A percentile compares a stretch with the other conserved stretches of the same genome.
phyloP scores from a whole-genome alignment of 2,329 filamentous ascomycete genomes.

The Phialocephala sp. region DNA sequence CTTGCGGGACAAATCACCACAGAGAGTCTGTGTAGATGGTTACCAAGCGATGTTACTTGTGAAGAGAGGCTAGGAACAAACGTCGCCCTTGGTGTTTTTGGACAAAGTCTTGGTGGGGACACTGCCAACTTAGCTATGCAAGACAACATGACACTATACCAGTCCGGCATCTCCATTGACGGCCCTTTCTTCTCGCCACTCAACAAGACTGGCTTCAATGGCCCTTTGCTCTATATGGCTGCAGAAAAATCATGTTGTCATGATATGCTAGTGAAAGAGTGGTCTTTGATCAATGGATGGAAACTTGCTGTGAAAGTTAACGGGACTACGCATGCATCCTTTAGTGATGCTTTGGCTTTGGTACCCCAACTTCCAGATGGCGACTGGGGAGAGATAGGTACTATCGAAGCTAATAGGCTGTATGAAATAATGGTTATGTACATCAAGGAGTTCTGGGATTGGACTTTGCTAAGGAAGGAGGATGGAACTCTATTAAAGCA shows the following conservation, averaged over 20 bases:
- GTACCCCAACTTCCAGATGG: neutral
- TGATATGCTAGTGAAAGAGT: neutral
- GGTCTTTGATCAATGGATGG: neutral
- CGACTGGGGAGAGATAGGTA: neutral
- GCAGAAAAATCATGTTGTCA: neutral
- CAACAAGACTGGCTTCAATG: conserved; percentile 1
- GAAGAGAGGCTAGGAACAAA: neutral
- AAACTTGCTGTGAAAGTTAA: neutral
- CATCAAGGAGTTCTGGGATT: neutral
- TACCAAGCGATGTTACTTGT: neutral
- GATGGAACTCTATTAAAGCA: neutral
- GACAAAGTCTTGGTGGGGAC: neutral
- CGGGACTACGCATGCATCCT: neutral
- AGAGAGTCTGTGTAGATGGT: neutral
- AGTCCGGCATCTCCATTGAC: neutral
- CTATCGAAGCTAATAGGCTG: neutral
- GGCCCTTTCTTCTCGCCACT: neutral
- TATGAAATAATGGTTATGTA: neutral
- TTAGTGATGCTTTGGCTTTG: neutral
- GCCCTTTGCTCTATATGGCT: neutral
- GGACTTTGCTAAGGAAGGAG: neutral
- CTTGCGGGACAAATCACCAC: neutral
- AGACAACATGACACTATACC: neutral
- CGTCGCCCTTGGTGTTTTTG: neutral
- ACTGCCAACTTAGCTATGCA: conserved; percentile 7